phyloP scores from a whole-genome alignment of 371 early-diverging fungal genomes.

The Lichtheimia ornata region DNA sequence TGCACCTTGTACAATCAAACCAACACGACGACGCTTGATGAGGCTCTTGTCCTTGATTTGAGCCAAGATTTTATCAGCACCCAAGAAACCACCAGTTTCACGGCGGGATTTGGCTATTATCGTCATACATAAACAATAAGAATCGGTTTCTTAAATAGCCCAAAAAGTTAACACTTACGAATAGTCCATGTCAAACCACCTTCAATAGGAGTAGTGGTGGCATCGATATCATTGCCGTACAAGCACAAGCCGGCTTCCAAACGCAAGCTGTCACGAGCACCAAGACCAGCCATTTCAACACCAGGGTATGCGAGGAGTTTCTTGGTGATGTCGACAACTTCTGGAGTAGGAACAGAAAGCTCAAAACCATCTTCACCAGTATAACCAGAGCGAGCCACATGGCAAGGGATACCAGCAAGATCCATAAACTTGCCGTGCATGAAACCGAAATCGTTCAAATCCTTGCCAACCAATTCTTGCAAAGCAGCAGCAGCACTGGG shows the following conservation, averaged over 20 bases:
- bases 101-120: constrained; percentile 81
- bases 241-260: constrained; percentile 97
- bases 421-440: constrained; percentile 83
- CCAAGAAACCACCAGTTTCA: constrained; percentile 93
- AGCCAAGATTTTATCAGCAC: constrained; percentile 82
- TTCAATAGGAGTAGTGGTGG: constrained; percentile 91
- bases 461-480: constrained; percentile 52
- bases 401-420: constrained; percentile 79
- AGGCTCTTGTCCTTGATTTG: constrained; percentile 80
- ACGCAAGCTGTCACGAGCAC: constrained; percentile 93
- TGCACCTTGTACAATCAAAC: constrained; percentile 91
- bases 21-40: constrained; percentile 81
- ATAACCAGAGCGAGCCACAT: constrained; percentile 95
- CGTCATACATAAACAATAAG: neutral
- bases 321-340: constrained; percentile 70
- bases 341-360: constrained; percentile 82
- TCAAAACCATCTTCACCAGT: constrained; percentile 99
- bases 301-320: constrained; percentile 71
- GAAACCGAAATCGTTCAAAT: constrained; percentile 76
- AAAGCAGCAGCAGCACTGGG: constrained; percentile 72
- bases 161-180: constrained; percentile 48
- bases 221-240: constrained; percentile 95
- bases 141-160: neutral
- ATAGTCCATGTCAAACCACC: constrained; percentile 96
- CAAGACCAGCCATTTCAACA: constrained; percentile 94